Base-by-base conservation (phyloP, 805 yeast species). In the Scheffersomyces amazonensis region DNA sequence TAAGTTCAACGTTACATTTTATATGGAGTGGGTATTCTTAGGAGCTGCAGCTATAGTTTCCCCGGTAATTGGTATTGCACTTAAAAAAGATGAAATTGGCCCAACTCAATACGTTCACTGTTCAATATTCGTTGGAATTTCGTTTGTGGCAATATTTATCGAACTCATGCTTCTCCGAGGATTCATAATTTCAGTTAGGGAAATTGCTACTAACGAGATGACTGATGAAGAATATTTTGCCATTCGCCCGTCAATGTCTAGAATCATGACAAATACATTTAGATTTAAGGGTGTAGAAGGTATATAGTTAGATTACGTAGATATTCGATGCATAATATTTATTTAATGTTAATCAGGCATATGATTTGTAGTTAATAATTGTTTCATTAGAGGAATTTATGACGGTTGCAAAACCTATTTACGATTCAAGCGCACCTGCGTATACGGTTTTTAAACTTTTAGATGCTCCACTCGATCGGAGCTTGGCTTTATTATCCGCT, bases 21-120 rank as follows among this genome's bases (percentile, higher is more conserved):
- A 76, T 15, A 63, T 75, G 72, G 48, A 71, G 4, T 79, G 82
- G 83, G 49, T 69, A 13, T 57, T 66, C 30, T 50, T 68, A 32
- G 83, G 80, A 5, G 39, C 56, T 0, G 60, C 72, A 29, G 76
- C 76, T 2, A 58, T 74, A 11, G 69, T 66, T 1, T 67, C 82
- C 2, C 83, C 83, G 1, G 65, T 78, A 15, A 67, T 79, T 43
- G 83, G 83, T 5, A 62, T 76, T 13, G 54, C 67, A 7, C 58
- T 79, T 33, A 75, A 37, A 44, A 9, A 46, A 50, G 3, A 43
- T 47, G 21, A 34, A 1, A 46, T 44, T 19, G 56, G 57, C 18
- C 67, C 75, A 5, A 49, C 53, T 5, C 76, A 69, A 44, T 79
- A 76, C 54, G 49, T 51, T 18, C 52, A 72, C 40, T 73, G 80